A percentile compares a stretch with the other conserved stretches of the same genome.
These are phyloP conservation scores for Rhodamnia rubescens DNA, from an alignment of 345 rosid genomes.

Conservation along the genomic window DNA sequence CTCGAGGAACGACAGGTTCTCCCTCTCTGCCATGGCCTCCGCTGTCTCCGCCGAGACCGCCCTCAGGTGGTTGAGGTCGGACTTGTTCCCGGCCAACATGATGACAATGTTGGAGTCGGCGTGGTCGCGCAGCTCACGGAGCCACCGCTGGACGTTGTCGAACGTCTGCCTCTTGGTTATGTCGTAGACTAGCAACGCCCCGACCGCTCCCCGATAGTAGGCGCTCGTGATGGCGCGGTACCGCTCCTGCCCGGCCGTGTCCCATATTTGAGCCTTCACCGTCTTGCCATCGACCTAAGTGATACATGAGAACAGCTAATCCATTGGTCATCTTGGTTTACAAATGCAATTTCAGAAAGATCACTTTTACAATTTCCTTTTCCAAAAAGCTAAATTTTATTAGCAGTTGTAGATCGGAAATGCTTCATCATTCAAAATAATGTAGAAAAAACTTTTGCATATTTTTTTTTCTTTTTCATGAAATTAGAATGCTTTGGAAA, in stretches of 20 bases:
- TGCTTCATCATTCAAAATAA: background rate
- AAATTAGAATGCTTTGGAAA: background rate
- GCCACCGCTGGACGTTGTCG: constrained; percentile 52
- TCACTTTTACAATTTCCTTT: background rate
- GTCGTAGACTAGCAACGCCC: constrained; percentile 57
- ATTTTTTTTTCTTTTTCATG: too few relatives aligned
- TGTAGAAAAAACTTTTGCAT: too few relatives aligned
- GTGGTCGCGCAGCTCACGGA: constrained; percentile 52
- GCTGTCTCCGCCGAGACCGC: constrained; percentile 29
- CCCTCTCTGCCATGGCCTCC: constrained; percentile 32
- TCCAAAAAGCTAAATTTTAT: background rate
- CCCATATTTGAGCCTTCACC: constrained; percentile 73
- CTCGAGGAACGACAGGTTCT: constrained; percentile 41
- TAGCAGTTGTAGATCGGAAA: background rate
- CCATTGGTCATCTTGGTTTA: background rate
- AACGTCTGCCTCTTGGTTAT: constrained; percentile 62
- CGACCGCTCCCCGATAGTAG: constrained; percentile 65
- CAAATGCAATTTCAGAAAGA: background rate
- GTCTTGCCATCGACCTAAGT: constrained; percentile 57
- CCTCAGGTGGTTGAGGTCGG: constrained; percentile 48
- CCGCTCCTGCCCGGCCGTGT: constrained; percentile 64
- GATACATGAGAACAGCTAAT: background rate
- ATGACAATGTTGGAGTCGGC: constrained; percentile 72
- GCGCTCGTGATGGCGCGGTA: constrained; percentile 70
- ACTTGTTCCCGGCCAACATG: constrained; percentile 63